Evolutionary conservation across 2,329 filamentous ascomycete species (phyloP), one percentile per base, ranked within the genome.

Genomic region (Fusarium gaditjirri): DNA sequence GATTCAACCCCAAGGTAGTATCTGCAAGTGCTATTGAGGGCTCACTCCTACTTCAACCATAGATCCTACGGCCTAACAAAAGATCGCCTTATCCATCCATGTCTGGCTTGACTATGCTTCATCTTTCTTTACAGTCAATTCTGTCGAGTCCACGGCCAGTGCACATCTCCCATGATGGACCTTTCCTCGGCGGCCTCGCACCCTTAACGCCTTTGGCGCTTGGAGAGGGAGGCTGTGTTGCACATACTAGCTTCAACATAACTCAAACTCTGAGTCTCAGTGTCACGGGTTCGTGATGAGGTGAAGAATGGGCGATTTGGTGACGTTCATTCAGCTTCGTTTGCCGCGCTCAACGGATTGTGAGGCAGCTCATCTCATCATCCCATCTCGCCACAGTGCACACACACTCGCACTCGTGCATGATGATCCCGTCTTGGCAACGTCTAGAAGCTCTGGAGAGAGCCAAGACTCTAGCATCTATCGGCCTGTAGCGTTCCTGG

Each of bases 141-240:
- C 29, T 21, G 35, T 61, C 19, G 11, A n/a, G 29, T 19, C 29
- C 46, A 23, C 23, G 16, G 29, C 46, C n/a, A 19, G 29, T 17
- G 29, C 46, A 33, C n/a, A 23, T 50, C 29, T 21, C 29, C 53
- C 39, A 16, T 23, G 29, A 39, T 36, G 39, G 13, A 44, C 52
- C 55, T 61, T 58, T 49, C 38, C 47, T 25, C 17, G 74, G 73
- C 65, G 73, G 74, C 74, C 74, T 76, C 74, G 72, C 60, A 57
- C 52, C 29, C 35, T 36, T 58, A 42, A 64, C 62, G 49, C 33
- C 46, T 50, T 58, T 35, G 53, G 57, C 71, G 70, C 73, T 64
- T 53, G 42, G 33, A 35, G 33, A 56, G 36, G 41, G 73, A 73
- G 73, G 75, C 73, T 75, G 74, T 73, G 74, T 68, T 39, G n/a